phyloP scores from a whole-genome alignment of 1,284 basidiomycete species.

The Phenoliferia sp. region DNA sequence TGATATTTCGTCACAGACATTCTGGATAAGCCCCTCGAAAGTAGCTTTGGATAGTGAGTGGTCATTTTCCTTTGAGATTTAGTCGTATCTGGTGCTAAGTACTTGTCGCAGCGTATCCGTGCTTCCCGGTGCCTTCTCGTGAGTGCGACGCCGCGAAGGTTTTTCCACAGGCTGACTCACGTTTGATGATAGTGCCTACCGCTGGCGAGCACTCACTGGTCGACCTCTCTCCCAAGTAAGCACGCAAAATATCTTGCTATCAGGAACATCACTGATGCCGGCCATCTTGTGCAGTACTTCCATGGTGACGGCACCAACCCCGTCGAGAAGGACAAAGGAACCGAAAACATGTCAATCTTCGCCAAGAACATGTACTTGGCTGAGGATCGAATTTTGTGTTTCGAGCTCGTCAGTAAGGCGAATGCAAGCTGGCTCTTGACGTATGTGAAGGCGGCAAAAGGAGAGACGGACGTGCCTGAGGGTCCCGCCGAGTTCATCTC shows the following conservation, averaged over 20 bases:
- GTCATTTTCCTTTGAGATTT: not conserved
- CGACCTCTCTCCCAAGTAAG: conserved; percentile 73
- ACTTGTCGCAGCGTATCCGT: conserved; percentile 59
- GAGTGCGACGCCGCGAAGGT: not conserved
- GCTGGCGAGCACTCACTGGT: conserved; percentile 84
- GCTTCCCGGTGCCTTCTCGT: conserved; percentile 74
- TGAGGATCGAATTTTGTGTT: conserved; percentile 33
- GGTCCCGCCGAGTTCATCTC: conserved; percentile 71
- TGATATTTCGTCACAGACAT: conserved; percentile 26
- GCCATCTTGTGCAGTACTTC: not conserved
- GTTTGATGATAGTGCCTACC: conserved; percentile 60
- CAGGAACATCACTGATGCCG: not conserved
- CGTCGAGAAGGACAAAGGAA: conserved; percentile 78
- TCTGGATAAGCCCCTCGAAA: conserved; percentile 78
- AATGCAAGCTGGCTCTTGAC: conserved; percentile 61
- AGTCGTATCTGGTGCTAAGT: conserved; percentile 46
- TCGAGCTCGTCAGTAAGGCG: conserved; percentile 36
- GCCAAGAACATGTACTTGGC: conserved; percentile 49
- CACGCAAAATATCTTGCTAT: not conserved
- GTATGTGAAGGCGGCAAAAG: conserved; percentile 37
- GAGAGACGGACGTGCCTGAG: conserved; percentile 50
- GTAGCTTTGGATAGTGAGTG: conserved; percentile 12
- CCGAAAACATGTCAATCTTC: conserved; percentile 97
- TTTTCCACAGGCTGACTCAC: not conserved
- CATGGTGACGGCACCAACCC: conserved; percentile 66